Evolutionary conservation across 345 rosid species (phyloP).

Genomic region (Citrus glauca): DNA sequence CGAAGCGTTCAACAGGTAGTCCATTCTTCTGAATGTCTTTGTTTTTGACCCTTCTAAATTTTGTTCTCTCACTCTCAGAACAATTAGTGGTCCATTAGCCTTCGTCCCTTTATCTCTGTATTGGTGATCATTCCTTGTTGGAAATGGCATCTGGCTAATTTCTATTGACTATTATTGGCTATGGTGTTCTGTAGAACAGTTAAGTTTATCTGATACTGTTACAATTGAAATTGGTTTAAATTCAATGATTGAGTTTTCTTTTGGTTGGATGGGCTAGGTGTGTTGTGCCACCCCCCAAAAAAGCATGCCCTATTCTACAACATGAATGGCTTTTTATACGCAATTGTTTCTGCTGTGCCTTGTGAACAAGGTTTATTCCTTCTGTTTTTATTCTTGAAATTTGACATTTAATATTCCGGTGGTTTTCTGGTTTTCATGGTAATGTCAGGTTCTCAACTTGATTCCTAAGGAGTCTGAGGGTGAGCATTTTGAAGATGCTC

Average conservation of each 20-base stretch:
- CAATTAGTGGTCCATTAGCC: not conserved
- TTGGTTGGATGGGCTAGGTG: not conserved
- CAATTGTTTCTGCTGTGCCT: not conserved
- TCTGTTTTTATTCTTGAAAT: not conserved
- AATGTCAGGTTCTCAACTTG: constrained; percentile 57
- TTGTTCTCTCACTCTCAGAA: not conserved
- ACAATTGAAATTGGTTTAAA: not conserved
- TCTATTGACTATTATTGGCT: not conserved
- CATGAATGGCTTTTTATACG: not conserved
- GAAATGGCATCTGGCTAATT: not conserved
- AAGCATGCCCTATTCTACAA: not conserved
- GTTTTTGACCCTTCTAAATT: not conserved
- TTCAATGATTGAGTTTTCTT: not conserved
- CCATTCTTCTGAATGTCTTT: constrained; percentile 1
- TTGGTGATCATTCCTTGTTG: not conserved
- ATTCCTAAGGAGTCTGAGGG: constrained; percentile 88
- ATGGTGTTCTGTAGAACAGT: not conserved
- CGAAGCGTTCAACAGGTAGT: constrained; percentile 77
- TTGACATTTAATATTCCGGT: not conserved
- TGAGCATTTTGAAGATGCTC: constrained; percentile 79
- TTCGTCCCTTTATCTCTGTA: not conserved
- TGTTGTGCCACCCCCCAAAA: not conserved
- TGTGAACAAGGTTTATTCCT: not conserved
- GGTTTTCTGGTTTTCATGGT: not conserved
- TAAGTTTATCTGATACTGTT: not conserved